Evolutionary conservation across 257 asterid genomes (phyloP).

Genomic region (Solanum neorickii): DNA sequence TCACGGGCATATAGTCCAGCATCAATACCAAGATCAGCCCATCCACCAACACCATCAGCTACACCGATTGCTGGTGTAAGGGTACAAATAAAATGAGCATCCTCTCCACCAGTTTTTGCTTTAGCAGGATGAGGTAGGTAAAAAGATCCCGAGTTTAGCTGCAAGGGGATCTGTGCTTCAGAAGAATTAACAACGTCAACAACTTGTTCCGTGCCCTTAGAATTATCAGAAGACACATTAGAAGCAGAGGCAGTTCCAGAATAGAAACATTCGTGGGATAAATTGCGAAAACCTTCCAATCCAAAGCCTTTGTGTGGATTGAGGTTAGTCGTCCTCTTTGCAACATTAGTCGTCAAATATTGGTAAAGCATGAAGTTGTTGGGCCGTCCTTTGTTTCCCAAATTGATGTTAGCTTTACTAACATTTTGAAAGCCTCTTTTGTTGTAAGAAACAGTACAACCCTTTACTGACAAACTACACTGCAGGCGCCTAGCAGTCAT

Average conservation of each 20-base stretch:
- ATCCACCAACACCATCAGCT: conserved; percentile 14
- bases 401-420: background rate
- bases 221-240: background rate
- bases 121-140: background rate
- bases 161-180: background rate
- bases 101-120: background rate
- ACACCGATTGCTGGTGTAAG: background rate
- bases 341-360: background rate
- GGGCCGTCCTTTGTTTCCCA: background rate
- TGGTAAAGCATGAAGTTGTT: background rate
- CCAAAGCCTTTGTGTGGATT: background rate
- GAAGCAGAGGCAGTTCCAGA: background rate
- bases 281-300: background rate
- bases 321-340: background rate
- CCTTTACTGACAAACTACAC: background rate
- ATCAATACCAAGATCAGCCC: conserved; percentile 1
- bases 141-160: background rate
- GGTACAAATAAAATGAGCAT: conserved; percentile 3
- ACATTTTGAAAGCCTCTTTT: background rate
- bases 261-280: background rate
- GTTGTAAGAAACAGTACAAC: background rate
- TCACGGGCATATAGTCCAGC: conserved; percentile 1
- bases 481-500: background rate
- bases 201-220: background rate
- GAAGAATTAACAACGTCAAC: background rate